Percentiles rank a stretch among this genome's conserved stretches.
Evolutionary conservation across 805 yeast genomes (phyloP).

Genomic region (Saturnispora dispora): DNA sequence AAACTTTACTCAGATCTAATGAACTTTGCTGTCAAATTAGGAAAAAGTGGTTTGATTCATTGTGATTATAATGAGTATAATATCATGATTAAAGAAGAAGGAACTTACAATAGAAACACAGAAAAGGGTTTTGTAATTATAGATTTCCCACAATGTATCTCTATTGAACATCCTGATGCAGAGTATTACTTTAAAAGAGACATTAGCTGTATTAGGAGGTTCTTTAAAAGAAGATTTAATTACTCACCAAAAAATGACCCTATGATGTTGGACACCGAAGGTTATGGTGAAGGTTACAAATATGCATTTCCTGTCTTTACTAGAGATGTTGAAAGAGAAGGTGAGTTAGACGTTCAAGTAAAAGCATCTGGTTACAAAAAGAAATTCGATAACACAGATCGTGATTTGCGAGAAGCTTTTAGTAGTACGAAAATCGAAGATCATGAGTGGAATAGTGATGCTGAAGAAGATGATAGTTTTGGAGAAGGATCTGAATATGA

Average conservation of each 20-base stretch:
- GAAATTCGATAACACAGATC: slow-evolving; percentile 33
- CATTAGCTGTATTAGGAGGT: slow-evolving; percentile 78
- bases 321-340: slow-evolving; percentile 63
- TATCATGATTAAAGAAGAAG: slow-evolving; percentile 61
- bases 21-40: slow-evolving; percentile 77
- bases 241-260: slow-evolving; percentile 59
- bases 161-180: slow-evolving; percentile 86
- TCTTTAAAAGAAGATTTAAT: slow-evolving; percentile 69
- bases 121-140: slow-evolving; percentile 79
- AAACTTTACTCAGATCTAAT: slow-evolving; percentile 76
- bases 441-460: slow-evolving; percentile 14
- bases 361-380: slow-evolving; percentile 80
- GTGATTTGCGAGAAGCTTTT: slow-evolving; percentile 72
- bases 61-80: slow-evolving; percentile 98
- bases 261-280: slow-evolving; percentile 68
- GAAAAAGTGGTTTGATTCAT: slow-evolving; percentile 84
- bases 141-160: slow-evolving; percentile 97
- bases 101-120: slow-evolving; percentile 40
- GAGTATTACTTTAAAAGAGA: slow-evolving; percentile 84
- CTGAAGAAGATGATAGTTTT: slow-evolving; percentile 9
- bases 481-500: slow-evolving; percentile 18
- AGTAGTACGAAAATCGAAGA: slow-evolving; percentile 25
- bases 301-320: slow-evolving; percentile 71
- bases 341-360: slow-evolving; percentile 72
- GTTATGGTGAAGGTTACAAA: slow-evolving; percentile 72